Base-by-base conservation (phyloP, 2,329 filamentous ascomycete genomes). In the Xylaria sp. region DNA sequence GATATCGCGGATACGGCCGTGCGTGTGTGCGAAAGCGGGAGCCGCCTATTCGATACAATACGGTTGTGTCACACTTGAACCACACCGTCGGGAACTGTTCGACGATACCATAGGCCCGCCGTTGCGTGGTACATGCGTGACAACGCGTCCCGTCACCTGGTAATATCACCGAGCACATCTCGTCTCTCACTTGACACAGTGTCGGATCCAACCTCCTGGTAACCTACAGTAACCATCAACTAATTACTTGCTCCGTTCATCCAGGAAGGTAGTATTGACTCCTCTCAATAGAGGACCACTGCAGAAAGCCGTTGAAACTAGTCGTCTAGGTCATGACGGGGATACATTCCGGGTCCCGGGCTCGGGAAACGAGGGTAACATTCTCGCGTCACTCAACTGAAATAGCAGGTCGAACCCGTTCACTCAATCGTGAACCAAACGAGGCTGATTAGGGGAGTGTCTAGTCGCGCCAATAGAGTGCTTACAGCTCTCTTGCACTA, bases 241-340 rank as follows among this genome's bases (percentile, higher is more conserved):
- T 55, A 18, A 59, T 52, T 28, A 10, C 33, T 36, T 12, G 13
- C 18, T 55, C 31, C 43, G 5, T 61, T 58, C 18, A 55, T 60
- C 58, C 31, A 28, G 65, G 68, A 64, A 70, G 64, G 68, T 70
- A 49, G 61, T 65, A 70, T 70, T 65, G n/a, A 4, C 36, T 55
- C n/a, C 12, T 60, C 31, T 61, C 41, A 36, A 49, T 28, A 20
- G 18, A 46, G 18, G 18, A n/a, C 33, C 62, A 39, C 25, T 18
- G 48, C 28, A 56, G 39, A 51, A 15, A 55, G n/a, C 20, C 20
- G 36, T 54, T 57, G n/a, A 48, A 36, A 58, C 41, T 49, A 46
- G 20, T 48, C 23, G 43, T 57, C 8, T 62, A 66, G 62, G 62
- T 51, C 57, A 48, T 28, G 43, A 15, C 67, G 58, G 63, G 31